Evolutionary conservation across 2,329 filamentous ascomycete species (phyloP).

Genomic region (Colletotrichum viniferum): DNA sequence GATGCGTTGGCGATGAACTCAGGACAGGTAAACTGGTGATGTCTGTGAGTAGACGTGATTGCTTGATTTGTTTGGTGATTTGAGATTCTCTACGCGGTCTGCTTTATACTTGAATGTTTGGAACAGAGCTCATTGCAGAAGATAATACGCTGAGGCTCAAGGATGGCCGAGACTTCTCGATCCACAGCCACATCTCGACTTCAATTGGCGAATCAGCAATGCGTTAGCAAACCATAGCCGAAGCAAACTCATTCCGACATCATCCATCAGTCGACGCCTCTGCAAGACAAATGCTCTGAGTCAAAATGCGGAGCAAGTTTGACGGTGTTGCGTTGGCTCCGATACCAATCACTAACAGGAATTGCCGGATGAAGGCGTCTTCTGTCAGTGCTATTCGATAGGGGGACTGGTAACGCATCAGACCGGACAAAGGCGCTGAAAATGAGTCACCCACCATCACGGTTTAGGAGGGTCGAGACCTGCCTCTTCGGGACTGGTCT

Average conservation of each 20-base stretch:
- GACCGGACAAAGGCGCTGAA: neutral
- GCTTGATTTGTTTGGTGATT: neutral
- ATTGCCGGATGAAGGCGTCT: neutral
- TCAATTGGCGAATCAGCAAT: neutral
- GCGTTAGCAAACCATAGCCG: neutral
- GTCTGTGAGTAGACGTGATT: rapidly evolving
- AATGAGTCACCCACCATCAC: conserved; percentile 1
- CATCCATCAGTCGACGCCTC: neutral
- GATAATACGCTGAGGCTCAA: neutral
- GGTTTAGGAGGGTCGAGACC: neutral
- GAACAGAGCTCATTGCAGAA: neutral
- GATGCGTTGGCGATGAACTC: neutral
- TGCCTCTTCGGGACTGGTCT: conserved; percentile 3
- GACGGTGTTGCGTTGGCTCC: neutral
- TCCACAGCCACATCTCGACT: neutral
- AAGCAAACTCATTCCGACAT: neutral
- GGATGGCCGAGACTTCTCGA: neutral
- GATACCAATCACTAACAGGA: neutral
- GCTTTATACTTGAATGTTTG: neutral
- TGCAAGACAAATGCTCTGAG: neutral
- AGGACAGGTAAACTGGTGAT: neutral
- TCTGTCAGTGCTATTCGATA: neutral
- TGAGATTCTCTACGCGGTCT: rapidly evolving
- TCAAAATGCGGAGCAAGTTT: neutral
- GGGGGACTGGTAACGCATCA: neutral